Evolutionary conservation across 805 yeast species (phyloP).

Genomic region (Candida arabinofermentans): DNA sequence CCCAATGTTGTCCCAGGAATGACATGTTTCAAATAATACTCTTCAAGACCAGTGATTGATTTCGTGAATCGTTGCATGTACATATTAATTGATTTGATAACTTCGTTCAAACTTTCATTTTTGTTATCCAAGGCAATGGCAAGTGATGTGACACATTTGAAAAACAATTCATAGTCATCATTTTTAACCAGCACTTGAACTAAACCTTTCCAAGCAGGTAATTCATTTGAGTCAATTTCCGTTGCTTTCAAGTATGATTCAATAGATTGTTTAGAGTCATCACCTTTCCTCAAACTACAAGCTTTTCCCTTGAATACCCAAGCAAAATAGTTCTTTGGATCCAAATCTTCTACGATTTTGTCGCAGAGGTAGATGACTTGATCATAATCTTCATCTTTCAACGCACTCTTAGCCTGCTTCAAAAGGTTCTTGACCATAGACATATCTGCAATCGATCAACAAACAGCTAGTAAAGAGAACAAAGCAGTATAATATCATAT

Average conservation of each 20-base stretch:
- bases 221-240: slow-evolving; percentile 43
- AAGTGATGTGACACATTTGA: slow-evolving; percentile 42
- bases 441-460: no score
- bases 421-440: slow-evolving; percentile 23
- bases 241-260: slow-evolving; percentile 47
- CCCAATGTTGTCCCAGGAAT: slow-evolving; percentile 57
- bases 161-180: slow-evolving; percentile 41
- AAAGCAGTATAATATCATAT: no score
- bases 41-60: slow-evolving; percentile 35
- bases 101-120: slow-evolving; percentile 45
- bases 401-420: slow-evolving; percentile 48
- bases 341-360: slow-evolving; percentile 50
- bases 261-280: slow-evolving; percentile 34
- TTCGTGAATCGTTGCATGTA: slow-evolving; percentile 34
- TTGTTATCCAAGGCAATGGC: slow-evolving; percentile 39
- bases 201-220: slow-evolving; percentile 81
- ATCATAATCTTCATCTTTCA: slow-evolving; percentile 56
- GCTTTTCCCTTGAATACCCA: slow-evolving; percentile 71
- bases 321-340: slow-evolving; percentile 60
- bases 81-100: slow-evolving; percentile 41
- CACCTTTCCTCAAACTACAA: slow-evolving; percentile 40
- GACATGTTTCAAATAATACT: slow-evolving; percentile 44
- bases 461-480: no score
- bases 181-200: slow-evolving; percentile 39
- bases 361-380: slow-evolving; percentile 54